A percentile compares a stretch with the other conserved stretches of the same genome.
Evolutionary conservation across 2,329 filamentous ascomycete genomes (phyloP).

Genomic region (Claviceps sp.): DNA sequence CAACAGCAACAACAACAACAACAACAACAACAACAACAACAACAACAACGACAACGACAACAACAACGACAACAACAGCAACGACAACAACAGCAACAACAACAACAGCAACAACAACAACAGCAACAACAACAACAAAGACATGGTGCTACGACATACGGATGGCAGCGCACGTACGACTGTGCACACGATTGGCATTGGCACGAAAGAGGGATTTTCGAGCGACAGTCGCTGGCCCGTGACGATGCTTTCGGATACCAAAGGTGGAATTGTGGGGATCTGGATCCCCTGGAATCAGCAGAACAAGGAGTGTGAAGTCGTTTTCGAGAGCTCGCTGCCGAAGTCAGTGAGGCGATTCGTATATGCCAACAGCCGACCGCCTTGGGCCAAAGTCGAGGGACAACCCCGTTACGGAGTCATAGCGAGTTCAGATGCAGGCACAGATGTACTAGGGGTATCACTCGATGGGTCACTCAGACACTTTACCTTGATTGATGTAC

Average conservation of each 20-base stretch:
- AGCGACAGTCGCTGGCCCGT: constrained; percentile 23
- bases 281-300: constrained; percentile 33
- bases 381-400: constrained; percentile 29
- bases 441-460: constrained; percentile 49
- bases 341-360: constrained; percentile 44
- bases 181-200: constrained; percentile 33
- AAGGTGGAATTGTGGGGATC: constrained; percentile 32
- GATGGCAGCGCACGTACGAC: constrained; percentile 32
- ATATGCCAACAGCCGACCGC: constrained; percentile 36
- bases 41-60: no score
- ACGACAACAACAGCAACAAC: no score
- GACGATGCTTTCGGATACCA: constrained; percentile 34
- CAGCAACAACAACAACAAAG: not conserved
- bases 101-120: no score
- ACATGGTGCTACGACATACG: constrained; percentile 29
- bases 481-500: constrained; percentile 50
- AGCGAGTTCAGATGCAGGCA: constrained; percentile 27
- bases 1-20: no score
- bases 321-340: constrained; percentile 45
- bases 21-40: constrained; percentile 1
- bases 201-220: constrained; percentile 14
- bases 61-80: no score
- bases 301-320: constrained; percentile 26
- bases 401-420: constrained; percentile 27
- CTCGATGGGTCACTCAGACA: constrained; percentile 58